A percentile compares a stretch with the other conserved stretches of the same genome.
These are phyloP conservation scores for Aspergillus intermedius DNA, from an alignment of 2,329 filamentous ascomycete genomes.

Conservation along the genomic window DNA sequence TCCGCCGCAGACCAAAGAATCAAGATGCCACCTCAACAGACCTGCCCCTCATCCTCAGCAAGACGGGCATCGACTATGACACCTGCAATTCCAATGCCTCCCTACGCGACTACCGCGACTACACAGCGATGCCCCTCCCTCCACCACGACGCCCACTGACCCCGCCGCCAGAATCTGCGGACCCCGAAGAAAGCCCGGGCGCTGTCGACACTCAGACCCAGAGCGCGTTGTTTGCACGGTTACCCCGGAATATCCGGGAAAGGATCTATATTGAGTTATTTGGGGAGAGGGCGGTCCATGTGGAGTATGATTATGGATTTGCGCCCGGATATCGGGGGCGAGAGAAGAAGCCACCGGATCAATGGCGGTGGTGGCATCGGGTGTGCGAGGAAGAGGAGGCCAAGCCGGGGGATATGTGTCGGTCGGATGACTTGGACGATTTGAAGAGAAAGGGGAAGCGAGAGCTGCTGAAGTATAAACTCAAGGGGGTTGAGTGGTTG, in stretches of 20 bases:
- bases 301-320: constrained; percentile 3
- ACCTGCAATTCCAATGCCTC: background rate
- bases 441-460: background rate
- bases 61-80: background rate
- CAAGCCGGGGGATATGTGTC: constrained; percentile 2
- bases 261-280: constrained; percentile 2
- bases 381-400: constrained; percentile 2
- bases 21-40: background rate
- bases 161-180: background rate
- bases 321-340: constrained; percentile 1
- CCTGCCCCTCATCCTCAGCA: background rate
- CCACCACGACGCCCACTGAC: background rate
- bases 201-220: background rate
- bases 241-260: background rate
- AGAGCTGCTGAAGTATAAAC: constrained; percentile 1
- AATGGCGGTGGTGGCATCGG: constrained; percentile 6
- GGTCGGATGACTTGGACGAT: constrained; percentile 1
- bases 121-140: background rate
- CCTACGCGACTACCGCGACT: background rate
- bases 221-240: constrained; percentile 1
- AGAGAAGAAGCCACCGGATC: constrained; percentile 3
- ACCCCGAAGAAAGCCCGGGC: background rate
- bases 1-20: background rate
- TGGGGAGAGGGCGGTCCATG: constrained; percentile 1
- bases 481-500: constrained; percentile 2